Evolutionary conservation across 768 basidiomycete species (phyloP).

Genomic region (Kwoniella dendrophila): DNA sequence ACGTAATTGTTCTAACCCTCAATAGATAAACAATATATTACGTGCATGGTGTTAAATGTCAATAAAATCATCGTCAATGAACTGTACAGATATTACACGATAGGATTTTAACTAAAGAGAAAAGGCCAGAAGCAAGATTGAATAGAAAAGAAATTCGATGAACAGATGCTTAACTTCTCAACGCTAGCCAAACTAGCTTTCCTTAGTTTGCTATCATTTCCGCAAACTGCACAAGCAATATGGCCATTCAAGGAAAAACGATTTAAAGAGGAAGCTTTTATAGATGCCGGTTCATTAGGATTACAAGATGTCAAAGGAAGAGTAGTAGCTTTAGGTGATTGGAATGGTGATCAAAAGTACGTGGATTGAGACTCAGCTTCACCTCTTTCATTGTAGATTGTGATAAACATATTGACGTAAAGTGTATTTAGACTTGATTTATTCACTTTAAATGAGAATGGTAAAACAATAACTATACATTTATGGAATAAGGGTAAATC

Average conservation of each 20-base stretch:
- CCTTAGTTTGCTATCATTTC: not conserved
- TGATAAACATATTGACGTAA: not conserved
- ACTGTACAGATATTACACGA: too few species aligned
- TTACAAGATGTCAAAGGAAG: slow-evolving; percentile 65
- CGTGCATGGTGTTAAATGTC: too few species aligned
- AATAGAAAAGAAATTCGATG: slow-evolving; percentile 1
- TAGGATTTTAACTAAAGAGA: too few species aligned
- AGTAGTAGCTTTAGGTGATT: slow-evolving; percentile 89
- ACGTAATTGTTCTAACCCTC: too few species aligned
- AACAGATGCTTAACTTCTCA: slow-evolving; percentile 4
- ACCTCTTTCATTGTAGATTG: not conserved
- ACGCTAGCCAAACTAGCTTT: slow-evolving; percentile 11
- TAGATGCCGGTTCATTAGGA: slow-evolving; percentile 78
- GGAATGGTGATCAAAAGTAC: slow-evolving; percentile 95
- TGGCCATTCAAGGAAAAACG: slow-evolving; percentile 91
- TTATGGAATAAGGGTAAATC: slow-evolving; percentile 62
- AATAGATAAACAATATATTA: too few species aligned
- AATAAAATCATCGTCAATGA: not conserved
- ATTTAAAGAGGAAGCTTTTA: slow-evolving; percentile 76
- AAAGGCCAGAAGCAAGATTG: too few species aligned
- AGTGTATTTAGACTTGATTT: slow-evolving; percentile 69
- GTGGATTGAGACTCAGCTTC: slow-evolving; percentile 52
- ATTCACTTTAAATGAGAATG: slow-evolving; percentile 72
- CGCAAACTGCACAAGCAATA: slow-evolving; percentile 32
- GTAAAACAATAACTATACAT: slow-evolving; percentile 73